Base-by-base conservation (phyloP, 176 grass and related monocot species). In the Oryza meridionalis region DNA sequence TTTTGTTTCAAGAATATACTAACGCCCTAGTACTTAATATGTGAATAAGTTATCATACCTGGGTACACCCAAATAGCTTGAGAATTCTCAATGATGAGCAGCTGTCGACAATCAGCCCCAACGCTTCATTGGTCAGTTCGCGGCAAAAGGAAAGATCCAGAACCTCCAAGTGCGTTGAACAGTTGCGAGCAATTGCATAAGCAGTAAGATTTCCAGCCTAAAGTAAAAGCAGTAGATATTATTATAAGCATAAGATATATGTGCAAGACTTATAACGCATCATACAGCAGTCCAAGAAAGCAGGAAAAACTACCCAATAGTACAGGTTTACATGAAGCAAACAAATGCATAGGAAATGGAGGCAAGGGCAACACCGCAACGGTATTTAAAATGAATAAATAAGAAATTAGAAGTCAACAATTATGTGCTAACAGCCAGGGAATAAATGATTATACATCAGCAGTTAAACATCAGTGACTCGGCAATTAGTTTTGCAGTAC, bases 101-200 rank as follows among this genome's bases (percentile, higher is more conserved):
- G 53, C 80, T 88, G 26, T 99, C 91, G 16, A 86, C 93, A 77
- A 99, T 92, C 15, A 99, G 38, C 11, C 96, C 96, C 37, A 99
- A 83, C 84, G 93, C 89, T 83, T 96, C 92, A 72, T 99, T 82
- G 49, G 74, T 94, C 88, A 99, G 83, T 63, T 85, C 65, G 51
- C 93, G 96, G 58, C 93, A 99, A 71, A 99, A 99, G 64, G 96
- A 99, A 78, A 99, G 88, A 94, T 99, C 93, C 75, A 99, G 83
- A 58, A 70, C 78, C 15, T 96, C 84, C 70, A 99, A 90, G 27
- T 24, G 55, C 35, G 15, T 8, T 25, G 83, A 90, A 81, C 95
- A 97, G 17, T 70, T 91, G 12, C n/a, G 27, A 40, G 87, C 92
- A 67, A 99, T 99, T 9, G 96, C 93, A 62, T 70, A 64, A 64